phyloP scores from a whole-genome alignment of 768 basidiomycete species.

The Coprinellus micaceus region DNA sequence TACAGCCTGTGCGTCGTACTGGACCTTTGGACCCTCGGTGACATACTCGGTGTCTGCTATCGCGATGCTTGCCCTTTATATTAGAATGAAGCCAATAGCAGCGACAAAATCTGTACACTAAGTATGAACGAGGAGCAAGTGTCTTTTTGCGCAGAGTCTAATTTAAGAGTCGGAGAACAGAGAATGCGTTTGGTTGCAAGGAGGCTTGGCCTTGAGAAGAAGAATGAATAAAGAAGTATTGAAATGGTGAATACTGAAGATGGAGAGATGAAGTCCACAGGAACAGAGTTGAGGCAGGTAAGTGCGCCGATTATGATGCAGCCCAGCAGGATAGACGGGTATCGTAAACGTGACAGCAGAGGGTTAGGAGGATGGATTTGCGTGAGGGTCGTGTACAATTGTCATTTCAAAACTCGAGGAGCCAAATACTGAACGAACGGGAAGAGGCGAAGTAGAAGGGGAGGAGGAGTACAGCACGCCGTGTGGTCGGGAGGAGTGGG shows the following conservation, averaged over 20 bases:
- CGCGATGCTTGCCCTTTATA: constrained; percentile 60
- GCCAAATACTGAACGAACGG: not conserved
- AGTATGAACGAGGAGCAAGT: not conserved
- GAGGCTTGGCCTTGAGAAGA: not conserved
- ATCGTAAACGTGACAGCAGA: not conserved
- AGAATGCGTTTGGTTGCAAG: too few species aligned
- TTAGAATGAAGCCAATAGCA: constrained; percentile 52
- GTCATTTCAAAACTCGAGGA: too few species aligned
- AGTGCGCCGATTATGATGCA: not conserved
- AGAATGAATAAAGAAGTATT: not conserved
- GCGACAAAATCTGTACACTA: constrained; percentile 30
- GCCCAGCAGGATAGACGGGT: not conserved
- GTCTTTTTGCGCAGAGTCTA: too few species aligned
- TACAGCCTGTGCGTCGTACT: constrained; percentile 80
- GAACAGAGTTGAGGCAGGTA: too few species aligned
- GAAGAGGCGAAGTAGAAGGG: not conserved
- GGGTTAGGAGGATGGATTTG: not conserved
- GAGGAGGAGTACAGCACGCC: too few species aligned
- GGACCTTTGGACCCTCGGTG: constrained; percentile 78
- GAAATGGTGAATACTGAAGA: not conserved
- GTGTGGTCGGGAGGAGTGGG: too few species aligned
- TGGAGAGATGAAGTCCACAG: not conserved
- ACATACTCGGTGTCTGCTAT: constrained; percentile 68
- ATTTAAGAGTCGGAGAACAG: not conserved
- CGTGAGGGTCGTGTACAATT: not conserved